Evolutionary conservation across 257 asterid genomes (phyloP).

Genomic region (Sherardia arvensis): DNA sequence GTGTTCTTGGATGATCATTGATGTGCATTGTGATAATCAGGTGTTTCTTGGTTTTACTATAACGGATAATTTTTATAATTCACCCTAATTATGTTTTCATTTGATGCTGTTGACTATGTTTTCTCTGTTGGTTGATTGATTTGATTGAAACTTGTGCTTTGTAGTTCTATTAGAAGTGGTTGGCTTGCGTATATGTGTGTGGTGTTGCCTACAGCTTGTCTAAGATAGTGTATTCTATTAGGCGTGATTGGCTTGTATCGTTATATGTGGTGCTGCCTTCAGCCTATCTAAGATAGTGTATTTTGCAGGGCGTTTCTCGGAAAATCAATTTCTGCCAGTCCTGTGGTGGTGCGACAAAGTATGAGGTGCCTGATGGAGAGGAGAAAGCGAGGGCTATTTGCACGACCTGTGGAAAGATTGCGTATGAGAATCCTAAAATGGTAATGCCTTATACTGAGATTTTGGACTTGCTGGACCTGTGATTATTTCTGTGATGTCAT

Average conservation of each 20-base stretch:
- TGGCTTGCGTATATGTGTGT: neutral
- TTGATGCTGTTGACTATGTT: neutral
- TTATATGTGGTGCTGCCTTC: neutral
- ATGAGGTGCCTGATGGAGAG: conserved; percentile 87
- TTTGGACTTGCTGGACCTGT: neutral
- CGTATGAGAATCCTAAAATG: conserved; percentile 95
- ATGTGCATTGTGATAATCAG: neutral
- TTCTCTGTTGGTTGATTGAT: neutral
- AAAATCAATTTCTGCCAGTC: conserved; percentile 81
- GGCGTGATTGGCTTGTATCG: too few relatives aligned
- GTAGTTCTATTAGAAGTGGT: neutral
- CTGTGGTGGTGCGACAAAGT: conserved; percentile 88
- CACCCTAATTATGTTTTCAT: neutral
- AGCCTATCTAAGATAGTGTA: conserved; percentile 12
- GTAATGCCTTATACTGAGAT: conserved; percentile 23
- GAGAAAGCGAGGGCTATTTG: conserved; percentile 80
- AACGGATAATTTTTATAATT: neutral
- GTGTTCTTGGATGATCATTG: neutral
- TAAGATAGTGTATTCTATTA: conserved; percentile 27
- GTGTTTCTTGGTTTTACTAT: neutral
- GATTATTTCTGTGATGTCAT: neutral
- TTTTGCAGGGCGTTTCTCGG: conserved; percentile 43
- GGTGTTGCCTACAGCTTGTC: conserved; percentile 9
- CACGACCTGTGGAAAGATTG: conserved; percentile 60
- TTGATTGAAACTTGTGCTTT: neutral